A percentile compares a stretch with the other conserved stretches of the same genome.
Conservation (phyloP, 352 stramenopile genomes). For the Phytophthora uliginosa region DNA sequence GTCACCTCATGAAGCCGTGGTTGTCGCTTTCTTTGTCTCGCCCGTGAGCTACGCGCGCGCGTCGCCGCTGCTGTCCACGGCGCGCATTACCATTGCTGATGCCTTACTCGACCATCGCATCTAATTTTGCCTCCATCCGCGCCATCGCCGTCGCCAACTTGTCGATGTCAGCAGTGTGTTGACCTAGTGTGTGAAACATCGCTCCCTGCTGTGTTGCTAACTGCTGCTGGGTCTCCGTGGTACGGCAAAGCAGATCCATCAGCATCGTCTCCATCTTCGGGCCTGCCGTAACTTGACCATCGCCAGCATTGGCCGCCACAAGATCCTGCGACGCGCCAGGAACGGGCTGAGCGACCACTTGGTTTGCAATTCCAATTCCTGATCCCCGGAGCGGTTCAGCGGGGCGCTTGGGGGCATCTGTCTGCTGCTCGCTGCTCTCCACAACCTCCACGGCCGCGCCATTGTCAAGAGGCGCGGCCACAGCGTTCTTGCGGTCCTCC, state of each 20-base stretch:
- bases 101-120: conserved; percentile 80
- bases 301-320: conserved; percentile 81
- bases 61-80: conserved; percentile 31
- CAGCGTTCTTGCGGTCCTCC: conserved; percentile 91
- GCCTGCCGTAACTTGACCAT: conserved; percentile 84
- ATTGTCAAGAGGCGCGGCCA: conserved; percentile 71
- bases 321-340: conserved; percentile 78
- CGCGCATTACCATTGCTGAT: conserved; percentile 32
- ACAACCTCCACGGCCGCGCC: conserved; percentile 50
- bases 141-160: conserved; percentile 87
- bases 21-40: conserved; percentile 28
- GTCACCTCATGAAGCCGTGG: conserved; percentile 36
- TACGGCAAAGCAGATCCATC: conserved; percentile 91
- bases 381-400: conserved; percentile 63
- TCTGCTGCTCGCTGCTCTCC: conserved; percentile 30
- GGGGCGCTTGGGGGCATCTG: conserved; percentile 40
- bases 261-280: conserved; percentile 94
- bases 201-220: conserved; percentile 91
- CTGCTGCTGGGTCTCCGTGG: conserved; percentile 91
- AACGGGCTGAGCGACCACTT: conserved; percentile 72
- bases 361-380: conserved; percentile 83
- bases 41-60: conserved; percentile 29
- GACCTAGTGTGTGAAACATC: conserved; percentile 93
- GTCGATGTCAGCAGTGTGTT: conserved; percentile 92
- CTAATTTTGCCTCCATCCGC: conserved; percentile 93